Conservation (phyloP, 2,329 filamentous ascomycete species). For the Fusarium phyllophilum region DNA sequence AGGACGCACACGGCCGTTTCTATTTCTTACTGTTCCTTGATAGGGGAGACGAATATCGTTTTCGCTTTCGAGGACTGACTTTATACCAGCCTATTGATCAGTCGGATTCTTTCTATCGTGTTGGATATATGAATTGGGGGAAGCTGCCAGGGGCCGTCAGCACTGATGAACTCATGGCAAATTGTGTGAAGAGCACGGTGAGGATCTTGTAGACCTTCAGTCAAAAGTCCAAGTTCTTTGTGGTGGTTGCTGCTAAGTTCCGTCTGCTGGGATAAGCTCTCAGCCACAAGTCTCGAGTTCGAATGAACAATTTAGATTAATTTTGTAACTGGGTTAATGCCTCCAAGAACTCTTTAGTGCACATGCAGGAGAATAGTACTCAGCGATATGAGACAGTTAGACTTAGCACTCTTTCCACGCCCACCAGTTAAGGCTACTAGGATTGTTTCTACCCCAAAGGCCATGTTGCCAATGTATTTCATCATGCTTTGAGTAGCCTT, state of each 20-base stretch:
- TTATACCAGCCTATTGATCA: not conserved
- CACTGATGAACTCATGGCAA: not conserved
- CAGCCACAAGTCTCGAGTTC: not conserved
- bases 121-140: not conserved
- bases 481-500: too few species aligned
- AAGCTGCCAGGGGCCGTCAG: not conserved
- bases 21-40: not conserved
- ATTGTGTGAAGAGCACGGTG: not conserved
- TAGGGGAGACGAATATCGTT: not conserved
- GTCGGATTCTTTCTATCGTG: not conserved
- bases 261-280: too few species aligned
- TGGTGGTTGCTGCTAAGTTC: not conserved
- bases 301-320: not conserved
- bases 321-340: rapidly evolving
- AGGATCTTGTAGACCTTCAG: not conserved
- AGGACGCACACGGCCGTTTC: not conserved
- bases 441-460: too few species aligned
- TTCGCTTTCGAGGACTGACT: not conserved
- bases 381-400: too few species aligned
- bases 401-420: not conserved
- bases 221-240: rapidly evolving
- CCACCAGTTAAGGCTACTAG: rapidly evolving
- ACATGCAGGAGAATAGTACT: rapidly evolving
- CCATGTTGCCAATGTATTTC: not conserved
- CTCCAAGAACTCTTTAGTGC: rapidly evolving